Evolutionary conservation across 2,329 filamentous ascomycete species (phyloP), one percentile per base, ranked within the genome.

Genomic region (Ophiostoma sp.): DNA sequence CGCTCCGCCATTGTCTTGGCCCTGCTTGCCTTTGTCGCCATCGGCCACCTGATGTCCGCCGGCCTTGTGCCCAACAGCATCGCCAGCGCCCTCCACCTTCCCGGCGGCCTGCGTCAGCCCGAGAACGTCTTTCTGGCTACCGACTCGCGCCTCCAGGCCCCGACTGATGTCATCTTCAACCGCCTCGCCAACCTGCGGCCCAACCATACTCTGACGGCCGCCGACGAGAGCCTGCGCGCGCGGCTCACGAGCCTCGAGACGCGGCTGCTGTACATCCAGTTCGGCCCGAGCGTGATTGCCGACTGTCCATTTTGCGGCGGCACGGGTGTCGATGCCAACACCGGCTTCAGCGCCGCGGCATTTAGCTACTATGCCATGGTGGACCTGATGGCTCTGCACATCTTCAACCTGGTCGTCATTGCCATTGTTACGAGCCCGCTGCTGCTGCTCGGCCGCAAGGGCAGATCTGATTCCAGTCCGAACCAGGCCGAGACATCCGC

Each of bases 101-200:
- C 89, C 71, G 84, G 87, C 71, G 89, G 90, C 20, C 80, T 94
- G 0, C 89, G 68, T 52, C 82, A 86, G 6, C 90, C 91, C 4
- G 88, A 92, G 77, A 97, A 97, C 80, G 82, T 98, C 78, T 97
- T 98, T 83, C 77, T 79, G 39, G 79, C 83, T 23, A 97, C 94
- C 0, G 84, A 88, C 70, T 95, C 92, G 68, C 91, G 94, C 44
- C 87, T 98, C 23, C 91, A 93, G 76, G 94, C 91, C 60, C 89
- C 93, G n/a, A 89, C 87, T 60, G 91, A 94, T 76, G 89, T 96
- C 44, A 85, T 98, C 72, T 95, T 97, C 79, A 87, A 86, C 71
- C 91, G 94, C 20, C 84, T 98, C 11, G 79, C 84, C 4, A 78
- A 83, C 1, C 76, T 89, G 1, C 85, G 89, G 0, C 81, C 84